Base-by-base conservation (phyloP, 2,329 filamentous ascomycete genomes). In the Apiospora saccharicola region DNA sequence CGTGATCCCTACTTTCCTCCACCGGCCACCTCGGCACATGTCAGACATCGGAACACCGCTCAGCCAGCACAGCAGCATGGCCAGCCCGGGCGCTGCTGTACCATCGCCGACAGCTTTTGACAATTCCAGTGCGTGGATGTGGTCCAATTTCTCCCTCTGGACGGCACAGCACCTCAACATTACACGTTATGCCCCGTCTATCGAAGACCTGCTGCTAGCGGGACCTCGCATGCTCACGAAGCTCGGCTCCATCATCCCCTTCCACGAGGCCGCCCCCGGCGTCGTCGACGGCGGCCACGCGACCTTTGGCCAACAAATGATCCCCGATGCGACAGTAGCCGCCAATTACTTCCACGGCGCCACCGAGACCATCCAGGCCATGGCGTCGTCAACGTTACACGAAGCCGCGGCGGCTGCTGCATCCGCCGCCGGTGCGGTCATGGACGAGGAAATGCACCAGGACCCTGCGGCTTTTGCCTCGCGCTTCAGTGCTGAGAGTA, bases 181-280 rank as follows among this genome's bases (percentile, higher is more conserved):
- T 73, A 87, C 89, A 61, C 86, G 87, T 75, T 88, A 89, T 81
- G 85, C 89, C 67, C 91, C 92, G 2, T 91, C 91, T 14, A 82
- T 93, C 24, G 90, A 90, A 80, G 92, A 94, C 77, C 83, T 95
- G 68, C 86, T 94, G 75, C 86, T 90, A 81, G 92, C 90, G 24
- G 88, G 93, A 4, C 93, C 93, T 69, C 88, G 93, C 72, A 90
- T 95, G 79, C 87, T 93, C 44, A 90, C 88, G 81, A 91, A 90
- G 70, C 78, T 79, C 47, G 78, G 91, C 69, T 90, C 88, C n/a
- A 88, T 92, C 76, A 86, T 90, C 72, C 84, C 88, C 47, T 82
- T 89, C 46, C 85, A 89, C 16, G 91, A 93, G 76, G 85, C 88
- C 71, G 82, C 92, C 70, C 90, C 92, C 77, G 85, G 87, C 77